Percentiles rank a stretch among this genome's conserved stretches.
Evolutionary conservation across 441 rosid species (phyloP).

Genomic region (Lepidium campestre): DNA sequence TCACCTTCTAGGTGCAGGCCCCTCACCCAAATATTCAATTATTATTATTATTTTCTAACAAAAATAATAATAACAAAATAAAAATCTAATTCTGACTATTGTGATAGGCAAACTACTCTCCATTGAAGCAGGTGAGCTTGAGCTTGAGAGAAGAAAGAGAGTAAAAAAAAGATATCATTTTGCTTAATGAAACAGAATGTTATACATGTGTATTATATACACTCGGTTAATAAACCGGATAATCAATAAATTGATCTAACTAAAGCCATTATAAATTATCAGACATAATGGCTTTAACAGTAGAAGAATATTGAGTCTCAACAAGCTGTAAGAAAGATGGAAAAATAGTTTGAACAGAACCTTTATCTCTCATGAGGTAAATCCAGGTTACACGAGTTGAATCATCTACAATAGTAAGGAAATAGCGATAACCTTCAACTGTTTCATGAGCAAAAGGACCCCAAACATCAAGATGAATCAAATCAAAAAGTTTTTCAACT

Average conservation of each 20-base stretch:
- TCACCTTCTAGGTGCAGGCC: conserved; percentile 13
- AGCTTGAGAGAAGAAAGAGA: too few species aligned
- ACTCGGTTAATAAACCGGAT: too few species aligned
- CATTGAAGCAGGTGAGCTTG: too few species aligned
- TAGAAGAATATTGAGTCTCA: neutral
- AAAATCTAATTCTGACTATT: too few species aligned
- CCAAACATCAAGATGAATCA: neutral
- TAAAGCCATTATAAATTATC: too few species aligned
- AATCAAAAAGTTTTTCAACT: neutral
- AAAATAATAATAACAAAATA: too few species aligned
- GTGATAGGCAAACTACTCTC: too few species aligned
- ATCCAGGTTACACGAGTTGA: neutral
- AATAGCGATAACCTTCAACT: neutral
- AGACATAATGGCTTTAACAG: neutral
- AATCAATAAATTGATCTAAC: too few species aligned
- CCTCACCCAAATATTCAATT: neutral
- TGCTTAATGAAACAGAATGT: too few species aligned
- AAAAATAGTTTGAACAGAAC: neutral
- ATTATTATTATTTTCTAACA: neutral
- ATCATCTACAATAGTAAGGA: neutral
- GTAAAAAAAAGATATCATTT: too few species aligned
- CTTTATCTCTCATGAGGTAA: neutral
- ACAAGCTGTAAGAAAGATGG: neutral
- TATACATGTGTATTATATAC: too few species aligned
- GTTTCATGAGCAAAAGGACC: neutral